These are phyloP conservation scores for Aquilaria agallochum DNA, from an alignment of 441 rosid species.

Conservation along the genomic window DNA sequence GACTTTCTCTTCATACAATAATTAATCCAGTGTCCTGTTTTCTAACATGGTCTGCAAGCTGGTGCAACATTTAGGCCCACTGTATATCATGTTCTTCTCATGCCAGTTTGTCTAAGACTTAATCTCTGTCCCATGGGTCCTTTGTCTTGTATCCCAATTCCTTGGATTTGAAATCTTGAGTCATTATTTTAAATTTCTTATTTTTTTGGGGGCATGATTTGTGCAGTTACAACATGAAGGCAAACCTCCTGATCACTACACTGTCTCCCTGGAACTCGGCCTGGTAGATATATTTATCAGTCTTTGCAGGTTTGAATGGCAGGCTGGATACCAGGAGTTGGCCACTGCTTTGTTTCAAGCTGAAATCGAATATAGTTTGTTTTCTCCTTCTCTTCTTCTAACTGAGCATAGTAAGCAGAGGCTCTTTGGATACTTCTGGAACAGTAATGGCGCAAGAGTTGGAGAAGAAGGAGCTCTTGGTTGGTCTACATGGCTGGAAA, in stretches of 20 bases:
- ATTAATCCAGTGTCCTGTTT: too few species aligned
- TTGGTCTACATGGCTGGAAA: slow-evolving; percentile 90
- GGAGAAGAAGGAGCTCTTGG: slow-evolving; percentile 96
- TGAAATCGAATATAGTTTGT: slow-evolving; percentile 81
- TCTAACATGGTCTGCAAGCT: too few species aligned
- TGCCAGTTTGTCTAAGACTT: too few species aligned
- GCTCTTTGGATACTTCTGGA: slow-evolving; percentile 95
- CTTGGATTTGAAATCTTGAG: background rate
- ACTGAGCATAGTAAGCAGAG: slow-evolving; percentile 77
- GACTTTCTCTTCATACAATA: too few species aligned
- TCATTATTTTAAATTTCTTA: slow-evolving; percentile 6
- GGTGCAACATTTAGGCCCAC: too few species aligned
- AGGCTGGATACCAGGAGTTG: slow-evolving; percentile 83
- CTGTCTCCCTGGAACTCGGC: slow-evolving; percentile 65
- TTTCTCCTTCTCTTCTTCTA: slow-evolving; percentile 71
- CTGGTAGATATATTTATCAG: slow-evolving; percentile 83
- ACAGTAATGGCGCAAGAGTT: slow-evolving; percentile 73
- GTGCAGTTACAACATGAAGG: slow-evolving; percentile 60
- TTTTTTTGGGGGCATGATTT: slow-evolving; percentile 11
- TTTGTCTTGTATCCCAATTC: background rate
- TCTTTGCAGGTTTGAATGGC: slow-evolving; percentile 94
- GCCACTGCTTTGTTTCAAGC: slow-evolving; percentile 94
- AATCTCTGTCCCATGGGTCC: too few species aligned
- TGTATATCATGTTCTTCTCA: too few species aligned
- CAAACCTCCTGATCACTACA: slow-evolving; percentile 39